Percentiles rank a stretch among this genome's conserved stretches.
These are phyloP conservation scores for Ganoderma meredithae DNA, from an alignment of 1,284 basidiomycete species.

Conservation along the genomic window DNA sequence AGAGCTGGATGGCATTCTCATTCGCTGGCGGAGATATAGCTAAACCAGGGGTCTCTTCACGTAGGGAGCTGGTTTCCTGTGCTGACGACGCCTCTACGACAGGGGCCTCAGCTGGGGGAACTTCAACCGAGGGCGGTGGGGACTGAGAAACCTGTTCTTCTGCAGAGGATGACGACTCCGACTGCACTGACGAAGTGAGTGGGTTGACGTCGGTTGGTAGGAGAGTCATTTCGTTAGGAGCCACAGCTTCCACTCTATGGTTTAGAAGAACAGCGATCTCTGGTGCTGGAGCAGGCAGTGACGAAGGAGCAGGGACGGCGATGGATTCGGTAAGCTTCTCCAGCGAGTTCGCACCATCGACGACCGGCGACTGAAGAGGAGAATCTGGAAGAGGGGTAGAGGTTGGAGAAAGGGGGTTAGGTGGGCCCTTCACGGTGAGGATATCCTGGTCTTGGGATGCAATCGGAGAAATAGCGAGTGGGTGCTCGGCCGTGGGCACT, in stretches of 20 bases:
- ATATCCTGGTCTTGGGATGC: slow-evolving; percentile 45
- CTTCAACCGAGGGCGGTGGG: background rate
- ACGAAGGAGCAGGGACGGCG: background rate
- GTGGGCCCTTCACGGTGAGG: slow-evolving; percentile 24
- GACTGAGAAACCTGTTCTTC: background rate
- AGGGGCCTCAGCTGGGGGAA: no score
- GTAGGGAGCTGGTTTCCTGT: background rate
- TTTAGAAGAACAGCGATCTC: background rate
- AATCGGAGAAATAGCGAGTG: slow-evolving; percentile 36
- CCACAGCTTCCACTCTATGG: background rate
- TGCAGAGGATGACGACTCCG: background rate
- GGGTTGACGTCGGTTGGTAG: background rate
- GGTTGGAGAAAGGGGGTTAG: slow-evolving; percentile 49
- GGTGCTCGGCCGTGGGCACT: slow-evolving; percentile 43
- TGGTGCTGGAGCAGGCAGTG: background rate
- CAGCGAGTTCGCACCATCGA: background rate
- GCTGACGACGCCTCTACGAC: no score
- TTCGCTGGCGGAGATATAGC: background rate
- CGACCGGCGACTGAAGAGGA: slow-evolving; percentile 39
- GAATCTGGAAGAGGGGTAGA: slow-evolving; percentile 55
- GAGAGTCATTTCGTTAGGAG: background rate
- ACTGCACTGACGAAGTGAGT: background rate
- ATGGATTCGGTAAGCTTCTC: slow-evolving; percentile 5
- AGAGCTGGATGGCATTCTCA: background rate
- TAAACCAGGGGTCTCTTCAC: background rate